Evolutionary conservation across 257 asterid species (phyloP).

Genomic region (Solanum arcanum): DNA sequence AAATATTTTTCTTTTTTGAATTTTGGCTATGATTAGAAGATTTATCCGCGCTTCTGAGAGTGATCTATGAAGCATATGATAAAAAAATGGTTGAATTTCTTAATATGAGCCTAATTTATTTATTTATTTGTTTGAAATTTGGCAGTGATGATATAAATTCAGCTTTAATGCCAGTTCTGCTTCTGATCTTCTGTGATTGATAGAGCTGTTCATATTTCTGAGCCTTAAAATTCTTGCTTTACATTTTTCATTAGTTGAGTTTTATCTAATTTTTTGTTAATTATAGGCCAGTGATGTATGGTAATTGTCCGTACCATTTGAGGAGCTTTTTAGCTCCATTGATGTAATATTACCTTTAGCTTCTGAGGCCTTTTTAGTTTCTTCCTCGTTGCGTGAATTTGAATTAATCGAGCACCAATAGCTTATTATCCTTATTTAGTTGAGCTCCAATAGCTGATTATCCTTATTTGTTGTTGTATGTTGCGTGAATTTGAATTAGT

Average conservation of each 20-base stretch:
- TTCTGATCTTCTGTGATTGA: constrained; percentile 91
- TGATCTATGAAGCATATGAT: constrained; percentile 40
- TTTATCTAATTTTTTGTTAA: neutral
- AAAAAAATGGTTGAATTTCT: constrained; percentile 78
- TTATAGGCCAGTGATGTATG: neutral
- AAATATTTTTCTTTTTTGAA: too few relatives aligned
- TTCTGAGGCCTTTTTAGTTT: neutral
- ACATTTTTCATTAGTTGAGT: neutral
- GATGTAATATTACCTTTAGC: neutral
- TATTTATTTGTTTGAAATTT: neutral
- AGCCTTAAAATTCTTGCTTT: constrained; percentile 16
- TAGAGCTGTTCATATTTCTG: constrained; percentile 64
- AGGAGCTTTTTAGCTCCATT: neutral
- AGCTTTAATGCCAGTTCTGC: constrained; percentile 98
- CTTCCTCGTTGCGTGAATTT: rapidly evolving
- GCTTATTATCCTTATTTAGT: too few relatives aligned
- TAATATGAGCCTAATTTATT: constrained; percentile 49
- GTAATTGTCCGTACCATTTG: constrained; percentile 1
- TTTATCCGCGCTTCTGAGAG: constrained; percentile 91
- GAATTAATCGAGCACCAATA: neutral
- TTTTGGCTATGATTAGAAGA: constrained; percentile 42
- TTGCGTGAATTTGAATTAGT: neutral
- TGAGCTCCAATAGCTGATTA: too few relatives aligned
- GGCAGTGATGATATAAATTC: constrained; percentile 60
- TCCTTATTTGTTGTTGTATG: too few relatives aligned